Evolutionary conservation across 768 basidiomycete species (phyloP), one percentile per base, ranked within the genome.

Genomic region (Suillus brevipes): DNA sequence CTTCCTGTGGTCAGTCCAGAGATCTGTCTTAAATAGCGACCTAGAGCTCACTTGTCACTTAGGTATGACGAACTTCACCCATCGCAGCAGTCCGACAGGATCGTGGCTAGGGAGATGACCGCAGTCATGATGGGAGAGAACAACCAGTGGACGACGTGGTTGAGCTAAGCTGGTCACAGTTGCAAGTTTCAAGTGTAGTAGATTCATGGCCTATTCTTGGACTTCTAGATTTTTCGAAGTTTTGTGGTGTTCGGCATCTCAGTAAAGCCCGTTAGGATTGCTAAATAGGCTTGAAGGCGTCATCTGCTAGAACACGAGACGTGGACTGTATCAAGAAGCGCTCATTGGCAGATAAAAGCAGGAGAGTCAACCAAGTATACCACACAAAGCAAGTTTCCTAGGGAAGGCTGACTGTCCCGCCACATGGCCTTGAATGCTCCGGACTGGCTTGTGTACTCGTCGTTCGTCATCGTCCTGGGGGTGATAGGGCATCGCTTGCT

Each of bases 61-160:
- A 69, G 66, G 62, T 71, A 68, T 65, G 85, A 89, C 67, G 87
- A 87, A 66, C 75, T 89, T 20, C 87, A 88, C 68, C 84, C 85
- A 7, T 86, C 85, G 5, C 84, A 87, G 68, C 87, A 89, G 68
- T 79, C 83, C 1, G 82, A 85, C 63, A 75, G 87, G 12, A 78
- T 84, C 40, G 78, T 88, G 2, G 87, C 85, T 0, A 76, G 79
- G 56, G 81, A 87, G 66, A 83, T 88, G 20, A 77, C 84, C 0
- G 66, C 79, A 25, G 78, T 82, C 2, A 80, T 86, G 62, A 73
- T 78, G 62, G 83, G 84, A 10, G 76, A 80, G 47, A 65, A 69
- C 1, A 83, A 78, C 63, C 66, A 74, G 56, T 87, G 83, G 83
- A 77, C 78, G 16, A 84, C 81, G 4, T 86, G 85, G 84, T 73